phyloP scores from a whole-genome alignment of 129 eudicot genomes.

The Scalesia atractyloides region DNA sequence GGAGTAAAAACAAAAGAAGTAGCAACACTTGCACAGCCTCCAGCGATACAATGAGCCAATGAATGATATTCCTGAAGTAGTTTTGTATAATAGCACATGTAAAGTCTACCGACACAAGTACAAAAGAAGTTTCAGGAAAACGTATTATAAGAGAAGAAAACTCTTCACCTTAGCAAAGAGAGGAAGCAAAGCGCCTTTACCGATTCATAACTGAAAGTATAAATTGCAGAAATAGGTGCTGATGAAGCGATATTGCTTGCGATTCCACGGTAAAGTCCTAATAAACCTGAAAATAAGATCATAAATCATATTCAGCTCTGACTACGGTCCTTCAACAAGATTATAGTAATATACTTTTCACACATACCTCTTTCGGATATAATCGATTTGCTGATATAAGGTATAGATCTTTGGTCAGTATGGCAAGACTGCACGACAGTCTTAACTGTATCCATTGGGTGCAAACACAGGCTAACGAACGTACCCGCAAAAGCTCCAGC shows the following conservation, averaged over 20 bases:
- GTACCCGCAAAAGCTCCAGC: slow-evolving; percentile 97
- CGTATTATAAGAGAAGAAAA: background rate
- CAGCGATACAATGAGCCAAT: slow-evolving; percentile 85
- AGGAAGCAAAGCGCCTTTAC: slow-evolving; percentile 85
- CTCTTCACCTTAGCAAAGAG: slow-evolving; percentile 65
- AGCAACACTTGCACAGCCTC: slow-evolving; percentile 97
- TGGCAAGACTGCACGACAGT: slow-evolving; percentile 86
- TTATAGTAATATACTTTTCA: background rate
- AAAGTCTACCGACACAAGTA: background rate
- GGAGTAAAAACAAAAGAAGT: slow-evolving; percentile 96
- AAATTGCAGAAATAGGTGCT: slow-evolving; percentile 96
- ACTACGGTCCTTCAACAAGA: slow-evolving; percentile 5
- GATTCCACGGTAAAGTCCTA: slow-evolving; percentile 92
- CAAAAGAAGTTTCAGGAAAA: background rate
- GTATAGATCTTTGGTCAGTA: slow-evolving; percentile 60
- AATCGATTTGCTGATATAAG: slow-evolving; percentile 57
- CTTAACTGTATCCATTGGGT: slow-evolving; percentile 93
- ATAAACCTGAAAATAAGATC: slow-evolving; percentile 48
- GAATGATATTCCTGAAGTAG: slow-evolving; percentile 76
- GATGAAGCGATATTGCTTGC: slow-evolving; percentile 83
- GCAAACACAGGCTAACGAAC: slow-evolving; percentile 87
- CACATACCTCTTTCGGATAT: slow-evolving; percentile 80
- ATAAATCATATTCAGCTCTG: slow-evolving; percentile 18
- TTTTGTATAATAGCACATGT: background rate
- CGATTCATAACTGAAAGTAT: slow-evolving; percentile 95